Conservation (phyloP, 2,329 filamentous ascomycete species). For the Ramularia endophylla region DNA sequence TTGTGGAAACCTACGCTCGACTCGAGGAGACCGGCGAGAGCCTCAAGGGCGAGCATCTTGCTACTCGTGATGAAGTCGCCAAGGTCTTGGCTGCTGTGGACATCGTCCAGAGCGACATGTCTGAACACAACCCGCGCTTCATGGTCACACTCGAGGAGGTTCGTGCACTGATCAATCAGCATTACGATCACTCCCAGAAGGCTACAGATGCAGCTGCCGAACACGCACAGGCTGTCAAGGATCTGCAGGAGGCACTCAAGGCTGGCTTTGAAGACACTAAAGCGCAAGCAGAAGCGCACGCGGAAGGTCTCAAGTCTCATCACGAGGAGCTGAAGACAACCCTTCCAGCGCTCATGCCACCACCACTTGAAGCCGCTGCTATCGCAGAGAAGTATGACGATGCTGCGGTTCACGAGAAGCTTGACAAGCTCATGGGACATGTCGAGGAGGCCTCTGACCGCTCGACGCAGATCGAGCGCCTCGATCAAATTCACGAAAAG, state of each 20-base stretch:
- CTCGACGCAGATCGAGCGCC: conserved; percentile 67
- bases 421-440: conserved; percentile 54
- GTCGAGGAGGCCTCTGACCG: conserved; percentile 62
- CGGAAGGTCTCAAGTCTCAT: conserved; percentile 32
- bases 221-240: conserved; percentile 38
- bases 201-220: conserved; percentile 32
- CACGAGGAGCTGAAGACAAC: conserved; percentile 38
- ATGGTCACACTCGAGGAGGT: conserved; percentile 81
- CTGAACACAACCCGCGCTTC: conserved; percentile 82
- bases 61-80: conserved; percentile 74
- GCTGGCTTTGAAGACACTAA: conserved; percentile 40
- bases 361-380: conserved; percentile 32
- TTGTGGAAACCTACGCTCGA: conserved; percentile 71
- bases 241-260: conserved; percentile 38
- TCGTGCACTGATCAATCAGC: conserved; percentile 72
- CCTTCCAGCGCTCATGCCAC: conserved; percentile 41
- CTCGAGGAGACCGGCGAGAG: conserved; percentile 70
- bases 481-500: conserved; percentile 84
- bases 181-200: conserved; percentile 80
- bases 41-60: conserved; percentile 70
- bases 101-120: conserved; percentile 69
- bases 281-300: conserved; percentile 23
- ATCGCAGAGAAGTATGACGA: conserved; percentile 61
- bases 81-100: conserved; percentile 68
- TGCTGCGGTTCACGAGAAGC: conserved; percentile 38